These are phyloP conservation scores for Hyaloscypha bicolor DNA, from an alignment of 495 filamentous ascomycete genomes.

Conservation along the genomic window DNA sequence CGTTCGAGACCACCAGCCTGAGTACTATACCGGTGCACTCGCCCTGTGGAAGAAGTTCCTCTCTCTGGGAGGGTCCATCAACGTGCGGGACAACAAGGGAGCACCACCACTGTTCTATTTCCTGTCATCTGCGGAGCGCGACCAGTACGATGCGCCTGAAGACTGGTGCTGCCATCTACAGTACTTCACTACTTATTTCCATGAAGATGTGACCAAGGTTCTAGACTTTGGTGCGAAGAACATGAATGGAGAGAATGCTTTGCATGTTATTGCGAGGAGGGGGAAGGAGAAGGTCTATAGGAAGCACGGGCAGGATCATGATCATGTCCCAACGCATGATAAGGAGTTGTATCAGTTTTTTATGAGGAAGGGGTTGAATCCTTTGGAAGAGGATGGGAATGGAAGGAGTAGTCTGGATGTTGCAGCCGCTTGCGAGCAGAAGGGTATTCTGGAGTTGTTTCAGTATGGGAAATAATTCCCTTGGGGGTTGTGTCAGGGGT, in stretches of 20 bases:
- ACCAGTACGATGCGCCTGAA: constrained; percentile 11
- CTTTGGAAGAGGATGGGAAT: constrained; percentile 35
- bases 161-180: constrained; percentile 14
- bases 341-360: constrained; percentile 33
- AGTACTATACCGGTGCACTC: constrained; percentile 12
- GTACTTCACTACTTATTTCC: constrained; percentile 8
- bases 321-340: constrained; percentile 12
- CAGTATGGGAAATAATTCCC: constrained; percentile 7
- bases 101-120: constrained; percentile 39
- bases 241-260: constrained; percentile 17
- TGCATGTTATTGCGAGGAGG: constrained; percentile 23
- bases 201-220: not conserved
- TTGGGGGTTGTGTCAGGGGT: no score
- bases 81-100: constrained; percentile 35
- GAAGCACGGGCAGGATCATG: not conserved
- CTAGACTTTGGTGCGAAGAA: constrained; percentile 15
- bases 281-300: constrained; percentile 7
- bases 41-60: constrained; percentile 27
- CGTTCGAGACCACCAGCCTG: constrained; percentile 1
- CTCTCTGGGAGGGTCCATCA: constrained; percentile 33
- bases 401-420: constrained; percentile 34
- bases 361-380: constrained; percentile 35
- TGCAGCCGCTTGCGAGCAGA: constrained; percentile 26
- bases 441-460: constrained; percentile 29
- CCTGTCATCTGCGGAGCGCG: constrained; percentile 12